A percentile compares a stretch with the other conserved stretches of the same genome.
phyloP scores from a whole-genome alignment of 2,329 filamentous ascomycete species.

The Phyllosticta paracitricarpa region DNA sequence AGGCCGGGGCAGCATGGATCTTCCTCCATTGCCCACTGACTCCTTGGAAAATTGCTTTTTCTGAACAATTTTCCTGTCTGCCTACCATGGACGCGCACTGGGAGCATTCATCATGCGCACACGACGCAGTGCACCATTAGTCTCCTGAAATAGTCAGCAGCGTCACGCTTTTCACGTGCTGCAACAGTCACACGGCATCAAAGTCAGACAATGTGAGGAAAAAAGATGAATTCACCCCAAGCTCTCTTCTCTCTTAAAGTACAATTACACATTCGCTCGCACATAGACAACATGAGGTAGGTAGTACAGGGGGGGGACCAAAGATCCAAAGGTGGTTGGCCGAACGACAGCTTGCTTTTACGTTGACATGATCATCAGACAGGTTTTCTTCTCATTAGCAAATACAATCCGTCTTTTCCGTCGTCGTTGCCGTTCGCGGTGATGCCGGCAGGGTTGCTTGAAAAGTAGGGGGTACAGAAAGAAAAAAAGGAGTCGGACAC shows the following conservation, averaged over 20 bases:
- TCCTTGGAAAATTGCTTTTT: no score
- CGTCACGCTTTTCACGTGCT: no score
- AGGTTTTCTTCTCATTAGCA: background rate
- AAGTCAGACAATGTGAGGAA: background rate
- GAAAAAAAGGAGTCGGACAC: background rate
- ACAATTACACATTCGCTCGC: background rate
- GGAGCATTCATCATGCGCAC: no score
- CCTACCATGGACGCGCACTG: no score
- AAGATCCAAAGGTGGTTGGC: background rate
- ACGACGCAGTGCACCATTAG: no score
- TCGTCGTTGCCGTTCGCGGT: background rate
- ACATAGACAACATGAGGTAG: background rate
- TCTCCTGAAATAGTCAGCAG: no score
- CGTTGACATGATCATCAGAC: background rate
- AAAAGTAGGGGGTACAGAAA: background rate
- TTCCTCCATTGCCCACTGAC: no score
- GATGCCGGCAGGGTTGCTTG: no score
- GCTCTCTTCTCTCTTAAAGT: background rate
- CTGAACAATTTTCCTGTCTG: no score
- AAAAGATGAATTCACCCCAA: background rate
- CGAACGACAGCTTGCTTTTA: background rate
- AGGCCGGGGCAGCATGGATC: no score
- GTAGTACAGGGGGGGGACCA: background rate
- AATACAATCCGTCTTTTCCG: background rate
- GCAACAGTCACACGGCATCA: no score